A percentile compares a stretch with the other conserved stretches of the same genome.
These are phyloP conservation scores for Coccomyxa sp. DNA, from an alignment of 139 green algal genomes.

Conservation along the genomic window DNA sequence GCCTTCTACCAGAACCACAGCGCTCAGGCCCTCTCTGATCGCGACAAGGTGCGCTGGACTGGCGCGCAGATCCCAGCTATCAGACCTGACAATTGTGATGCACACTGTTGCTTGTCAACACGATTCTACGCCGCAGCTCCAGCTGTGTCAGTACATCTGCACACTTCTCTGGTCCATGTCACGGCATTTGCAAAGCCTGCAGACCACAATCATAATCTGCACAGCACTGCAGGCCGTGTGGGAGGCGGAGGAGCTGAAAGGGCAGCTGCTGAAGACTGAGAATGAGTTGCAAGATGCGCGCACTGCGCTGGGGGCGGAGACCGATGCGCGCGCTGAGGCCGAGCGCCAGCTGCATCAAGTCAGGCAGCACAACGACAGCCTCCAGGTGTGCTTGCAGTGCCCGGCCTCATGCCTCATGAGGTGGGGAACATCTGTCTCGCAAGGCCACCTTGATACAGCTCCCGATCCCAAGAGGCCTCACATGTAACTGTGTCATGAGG, in stretches of 20 bases:
- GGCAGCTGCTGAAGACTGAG: conserved; percentile 11
- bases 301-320: background rate
- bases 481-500: too few species aligned
- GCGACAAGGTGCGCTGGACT: conserved; percentile 20
- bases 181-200: too few species aligned
- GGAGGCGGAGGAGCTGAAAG: conserved; percentile 33
- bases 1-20: conserved; percentile 34
- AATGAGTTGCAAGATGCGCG: background rate
- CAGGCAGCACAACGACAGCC: conserved; percentile 5
- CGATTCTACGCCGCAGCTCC: too few species aligned
- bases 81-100: too few species aligned
- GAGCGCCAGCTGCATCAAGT: conserved; percentile 19
- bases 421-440: too few species aligned
- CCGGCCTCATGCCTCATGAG: background rate
- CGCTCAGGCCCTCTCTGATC: conserved; percentile 7
- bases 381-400: background rate
- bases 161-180: too few species aligned
- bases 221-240: conserved; percentile 7
- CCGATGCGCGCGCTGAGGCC: background rate
- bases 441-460: too few species aligned
- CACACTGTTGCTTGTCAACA: too few species aligned
- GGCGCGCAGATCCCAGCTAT: too few species aligned
- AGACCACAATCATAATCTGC: too few species aligned
- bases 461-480: too few species aligned
- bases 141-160: too few species aligned